These are phyloP conservation scores for Pascua sp. DNA, from an alignment of 1,284 basidiomycete genomes.

Conservation along the genomic window DNA sequence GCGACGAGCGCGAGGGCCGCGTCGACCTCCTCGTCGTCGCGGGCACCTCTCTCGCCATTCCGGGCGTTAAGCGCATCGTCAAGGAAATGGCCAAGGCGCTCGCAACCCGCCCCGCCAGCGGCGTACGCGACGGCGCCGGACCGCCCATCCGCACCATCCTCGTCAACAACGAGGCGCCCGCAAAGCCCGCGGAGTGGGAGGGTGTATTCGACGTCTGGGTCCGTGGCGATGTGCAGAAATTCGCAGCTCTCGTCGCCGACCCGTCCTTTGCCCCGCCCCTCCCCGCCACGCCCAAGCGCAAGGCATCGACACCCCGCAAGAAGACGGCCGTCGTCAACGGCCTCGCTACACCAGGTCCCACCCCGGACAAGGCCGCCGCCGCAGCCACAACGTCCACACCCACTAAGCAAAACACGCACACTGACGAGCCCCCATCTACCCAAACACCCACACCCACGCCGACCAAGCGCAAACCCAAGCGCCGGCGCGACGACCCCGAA, in stretches of 20 bases:
- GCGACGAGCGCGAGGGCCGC: slow-evolving; percentile 32
- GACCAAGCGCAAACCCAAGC: not conserved
- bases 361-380: not conserved
- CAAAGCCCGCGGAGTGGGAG: slow-evolving; percentile 80
- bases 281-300: slow-evolving; percentile 2
- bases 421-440: not conserved
- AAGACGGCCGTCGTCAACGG: not conserved
- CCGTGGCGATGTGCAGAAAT: slow-evolving; percentile 79
- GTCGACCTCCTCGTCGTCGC: slow-evolving; percentile 80
- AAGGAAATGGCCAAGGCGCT: slow-evolving; percentile 84
- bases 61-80: slow-evolving; percentile 88
- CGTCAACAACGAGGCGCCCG: slow-evolving; percentile 85
- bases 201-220: slow-evolving; percentile 89
- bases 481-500: not conserved
- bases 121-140: slow-evolving; percentile 20
- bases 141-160: slow-evolving; percentile 68
- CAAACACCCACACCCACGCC: not conserved
- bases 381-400: not conserved
- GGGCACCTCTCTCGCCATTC: slow-evolving; percentile 83
- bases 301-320: not conserved
- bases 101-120: slow-evolving; percentile 33
- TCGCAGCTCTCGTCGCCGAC: slow-evolving; percentile 53
- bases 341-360: slow-evolving; percentile 2
- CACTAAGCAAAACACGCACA: not conserved
- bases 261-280: slow-evolving; percentile 7